Evolutionary conservation across 139 green algal species (phyloP).

Genomic region (Edaphochlamys debaryana): DNA sequence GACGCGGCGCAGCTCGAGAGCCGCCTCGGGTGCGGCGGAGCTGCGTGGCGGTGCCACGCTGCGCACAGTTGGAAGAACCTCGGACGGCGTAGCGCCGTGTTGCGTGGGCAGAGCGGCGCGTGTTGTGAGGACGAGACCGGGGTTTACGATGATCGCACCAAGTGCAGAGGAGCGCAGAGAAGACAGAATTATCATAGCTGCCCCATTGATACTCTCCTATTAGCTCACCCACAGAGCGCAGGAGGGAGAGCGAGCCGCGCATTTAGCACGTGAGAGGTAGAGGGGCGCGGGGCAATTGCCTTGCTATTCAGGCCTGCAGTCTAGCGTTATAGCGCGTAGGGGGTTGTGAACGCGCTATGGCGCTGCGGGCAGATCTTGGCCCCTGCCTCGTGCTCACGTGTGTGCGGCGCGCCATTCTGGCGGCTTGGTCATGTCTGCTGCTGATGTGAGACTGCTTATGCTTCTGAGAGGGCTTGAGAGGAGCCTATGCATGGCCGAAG

Average conservation of each 20-base stretch:
- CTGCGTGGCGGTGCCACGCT: too few relatives aligned
- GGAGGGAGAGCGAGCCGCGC: slow-evolving; percentile 15
- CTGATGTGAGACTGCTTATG: not conserved
- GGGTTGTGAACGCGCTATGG: not conserved
- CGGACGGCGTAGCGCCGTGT: too few relatives aligned
- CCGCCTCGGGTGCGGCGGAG: too few relatives aligned
- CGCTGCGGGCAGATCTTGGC: not conserved
- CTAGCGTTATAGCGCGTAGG: not conserved
- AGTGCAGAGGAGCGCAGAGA: not conserved
- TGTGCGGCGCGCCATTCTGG: slow-evolving; percentile 20
- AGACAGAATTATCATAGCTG: slow-evolving; percentile 29
- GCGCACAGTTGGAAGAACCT: too few relatives aligned
- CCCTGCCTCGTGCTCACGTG: not conserved
- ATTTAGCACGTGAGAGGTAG: slow-evolving; percentile 7
- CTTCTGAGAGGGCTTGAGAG: slow-evolving; percentile 2
- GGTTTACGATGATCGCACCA: not conserved
- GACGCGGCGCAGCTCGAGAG: too few relatives aligned
- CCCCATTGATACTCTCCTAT: not conserved
- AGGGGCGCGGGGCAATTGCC: slow-evolving; percentile 14
- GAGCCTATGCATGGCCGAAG: not conserved
- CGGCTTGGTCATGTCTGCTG: not conserved
- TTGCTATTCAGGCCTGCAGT: too few relatives aligned
- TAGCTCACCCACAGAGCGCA: slow-evolving; percentile 5
- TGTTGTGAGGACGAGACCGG: too few relatives aligned
- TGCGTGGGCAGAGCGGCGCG: too few relatives aligned